A percentile compares a stretch with the other conserved stretches of the same genome.
Evolutionary conservation across 805 yeast genomes (phyloP).

Genomic region (Cyberlindnera suaveolens): DNA sequence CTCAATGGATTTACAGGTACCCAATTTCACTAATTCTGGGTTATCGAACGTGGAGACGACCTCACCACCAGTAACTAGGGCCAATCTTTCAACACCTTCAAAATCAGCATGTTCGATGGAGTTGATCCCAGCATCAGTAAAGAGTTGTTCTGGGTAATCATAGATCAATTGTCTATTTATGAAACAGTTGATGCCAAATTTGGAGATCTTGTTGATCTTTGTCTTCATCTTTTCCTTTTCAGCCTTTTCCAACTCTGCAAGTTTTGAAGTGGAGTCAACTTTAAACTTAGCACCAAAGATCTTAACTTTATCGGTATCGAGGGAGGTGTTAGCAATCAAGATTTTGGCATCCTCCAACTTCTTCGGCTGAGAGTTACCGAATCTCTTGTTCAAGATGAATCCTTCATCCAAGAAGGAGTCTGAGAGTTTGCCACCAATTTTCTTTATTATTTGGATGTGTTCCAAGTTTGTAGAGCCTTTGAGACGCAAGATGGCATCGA

Average conservation of each 20-base stretch:
- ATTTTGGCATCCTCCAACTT: slow-evolving; percentile 76
- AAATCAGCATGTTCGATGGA: slow-evolving; percentile 98
- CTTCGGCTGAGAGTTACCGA: slow-evolving; percentile 94
- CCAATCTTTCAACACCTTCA: slow-evolving; percentile 94
- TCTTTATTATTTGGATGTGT: slow-evolving; percentile 87
- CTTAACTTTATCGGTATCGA: slow-evolving; percentile 97
- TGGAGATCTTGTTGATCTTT: slow-evolving; percentile 84
- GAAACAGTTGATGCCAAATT: slow-evolving; percentile 82
- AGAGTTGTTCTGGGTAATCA: slow-evolving; percentile 96
- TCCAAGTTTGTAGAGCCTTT: slow-evolving; percentile 90
- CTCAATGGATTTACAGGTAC: slow-evolving; percentile 84
- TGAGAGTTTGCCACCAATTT: slow-evolving; percentile 84
- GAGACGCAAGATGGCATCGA: slow-evolving; percentile 85
- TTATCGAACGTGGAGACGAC: slow-evolving; percentile 94
- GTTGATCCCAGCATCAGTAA: slow-evolving; percentile 80
- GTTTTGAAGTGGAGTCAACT: slow-evolving; percentile 89
- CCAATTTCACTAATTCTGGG: slow-evolving; percentile 80
- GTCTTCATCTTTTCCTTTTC: slow-evolving; percentile 89
- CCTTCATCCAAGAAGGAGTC: slow-evolving; percentile 97
- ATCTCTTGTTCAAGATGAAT: slow-evolving; percentile 82
- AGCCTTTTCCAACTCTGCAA: slow-evolving; percentile 89
- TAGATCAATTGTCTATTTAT: slow-evolving; percentile 95
- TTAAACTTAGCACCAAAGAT: slow-evolving; percentile 96
- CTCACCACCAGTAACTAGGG: slow-evolving; percentile 96
- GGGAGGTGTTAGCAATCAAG: slow-evolving; percentile 88